Conservation (phyloP, 2,329 filamentous ascomycete species). For the Xylaria sp. region DNA sequence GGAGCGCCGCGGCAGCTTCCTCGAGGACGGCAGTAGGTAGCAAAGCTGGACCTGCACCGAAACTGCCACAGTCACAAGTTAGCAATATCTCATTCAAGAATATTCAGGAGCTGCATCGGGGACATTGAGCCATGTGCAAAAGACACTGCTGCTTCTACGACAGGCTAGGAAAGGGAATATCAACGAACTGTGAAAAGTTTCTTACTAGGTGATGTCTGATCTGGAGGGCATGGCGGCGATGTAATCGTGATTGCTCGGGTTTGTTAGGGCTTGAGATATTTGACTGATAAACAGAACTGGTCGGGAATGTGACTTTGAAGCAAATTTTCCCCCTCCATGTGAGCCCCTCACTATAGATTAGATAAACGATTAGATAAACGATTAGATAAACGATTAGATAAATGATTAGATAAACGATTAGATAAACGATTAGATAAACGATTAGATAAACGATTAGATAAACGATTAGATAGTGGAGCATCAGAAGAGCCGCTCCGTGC, state of each 20-base stretch:
- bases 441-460: too few species aligned
- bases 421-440: too few species aligned
- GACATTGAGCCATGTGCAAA: conserved; percentile 3
- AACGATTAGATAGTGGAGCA: too few species aligned
- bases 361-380: too few species aligned
- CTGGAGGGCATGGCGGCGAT: conserved; percentile 31
- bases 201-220: conserved; percentile 52
- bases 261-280: neutral
- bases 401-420: too few species aligned
- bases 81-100: conserved; percentile 8
- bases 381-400: too few species aligned
- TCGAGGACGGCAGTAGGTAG: conserved; percentile 85
- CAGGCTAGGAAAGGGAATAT: conserved; percentile 5
- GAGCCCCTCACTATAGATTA: too few species aligned
- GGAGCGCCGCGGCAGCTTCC: conserved; percentile 77
- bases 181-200: conserved; percentile 4
- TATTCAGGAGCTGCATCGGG: conserved; percentile 2
- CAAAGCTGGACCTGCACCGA: conserved; percentile 87
- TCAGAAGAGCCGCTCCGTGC: too few species aligned
- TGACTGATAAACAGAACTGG: neutral
- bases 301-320: neutral
- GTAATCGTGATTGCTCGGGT: conserved; percentile 2
- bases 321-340: too few species aligned
- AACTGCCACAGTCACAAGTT: conserved; percentile 41
- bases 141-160: conserved; percentile 1